phyloP scores from a whole-genome alignment of 495 filamentous ascomycete genomes.

The Xylaria telfairii region DNA sequence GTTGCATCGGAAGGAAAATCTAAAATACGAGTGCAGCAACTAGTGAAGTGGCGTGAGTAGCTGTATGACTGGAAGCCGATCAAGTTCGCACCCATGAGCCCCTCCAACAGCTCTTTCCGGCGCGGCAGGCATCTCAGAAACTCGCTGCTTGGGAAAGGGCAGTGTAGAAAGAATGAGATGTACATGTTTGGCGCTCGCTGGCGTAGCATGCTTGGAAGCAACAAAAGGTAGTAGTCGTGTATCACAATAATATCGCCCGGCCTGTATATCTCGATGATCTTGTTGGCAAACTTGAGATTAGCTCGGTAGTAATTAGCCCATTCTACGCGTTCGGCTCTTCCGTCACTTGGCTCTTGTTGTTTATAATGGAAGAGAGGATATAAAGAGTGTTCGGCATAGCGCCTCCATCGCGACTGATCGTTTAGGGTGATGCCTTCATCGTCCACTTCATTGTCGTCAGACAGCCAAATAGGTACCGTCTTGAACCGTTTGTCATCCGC shows the following conservation, averaged over 20 bases:
- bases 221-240: constrained; percentile 89
- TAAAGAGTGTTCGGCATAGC: constrained; percentile 86
- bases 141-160: constrained; percentile 93
- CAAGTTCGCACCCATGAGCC: constrained; percentile 87
- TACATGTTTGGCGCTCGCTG: constrained; percentile 83
- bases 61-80: constrained; percentile 92
- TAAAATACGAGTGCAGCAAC: constrained; percentile 86
- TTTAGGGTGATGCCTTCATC: constrained; percentile 71
- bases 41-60: constrained; percentile 89
- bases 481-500: constrained; percentile 65
- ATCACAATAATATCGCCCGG: constrained; percentile 90
- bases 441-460: constrained; percentile 68
- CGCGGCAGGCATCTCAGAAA: constrained; percentile 85
- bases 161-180: constrained; percentile 89
- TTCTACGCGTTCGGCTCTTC: constrained; percentile 75
- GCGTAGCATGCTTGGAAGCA: constrained; percentile 83
- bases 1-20: constrained; percentile 79
- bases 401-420: constrained; percentile 81
- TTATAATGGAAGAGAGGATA: constrained; percentile 95
- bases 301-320: constrained; percentile 90
- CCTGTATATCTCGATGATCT: constrained; percentile 82
- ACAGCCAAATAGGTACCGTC: constrained; percentile 84
- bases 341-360: constrained; percentile 85
- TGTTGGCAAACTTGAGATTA: constrained; percentile 86
- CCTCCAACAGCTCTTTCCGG: constrained; percentile 85